Evolutionary conservation across 108 stramenopile genomes (phyloP), one percentile per base, ranked within the genome.

Genomic region (Conticribra guillardii): DNA sequence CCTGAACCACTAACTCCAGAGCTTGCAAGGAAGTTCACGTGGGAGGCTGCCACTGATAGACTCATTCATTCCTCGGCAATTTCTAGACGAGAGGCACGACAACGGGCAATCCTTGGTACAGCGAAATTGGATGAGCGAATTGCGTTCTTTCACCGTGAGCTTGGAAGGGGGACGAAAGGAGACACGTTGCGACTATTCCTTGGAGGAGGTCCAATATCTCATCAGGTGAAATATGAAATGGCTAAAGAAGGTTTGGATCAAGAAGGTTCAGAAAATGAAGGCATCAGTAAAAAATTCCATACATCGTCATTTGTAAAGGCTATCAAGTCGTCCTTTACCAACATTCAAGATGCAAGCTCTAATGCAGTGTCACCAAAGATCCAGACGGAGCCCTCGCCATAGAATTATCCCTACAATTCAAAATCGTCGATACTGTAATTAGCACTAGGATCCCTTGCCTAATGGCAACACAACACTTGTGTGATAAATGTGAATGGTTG

Each of bases 41-140:
- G 92, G 92, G 86, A 87, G 54, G 92, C 92, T 16, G 92, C 92
- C 8, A 94, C 92, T 14, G 85, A 88, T 22, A 83, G 92, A 34
- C 80, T 94, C 31, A 63, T 87, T n/a, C 48, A 71, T 4, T 85
- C 92, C 0, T 58, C 89, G 9, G 78, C 86, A 24, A 89, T 90
- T n/a, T 87, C 91, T 16, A 58, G 78, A 17, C 51, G 65, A 1
- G 88, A 92, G 63, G 91, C 91, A 5, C 55, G 67, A 21, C 70
- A 79, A 33, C 67, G 89, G 28, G 80, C 85, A 52, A 41, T 56
- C 8, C 69, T 84, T 9, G 89, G 88, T 18, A 72, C 51, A 33
- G 67, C 77, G 7, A 85, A 84, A 59, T 72, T 88, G 37, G 91
- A 93, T 48, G 87, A 90, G 66, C 72, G 91, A 9, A 93, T 93